A percentile compares a stretch with the other conserved stretches of the same genome.
phyloP scores from a whole-genome alignment of 176 grass and related monocot genomes.

The Oropetium thomaeum region DNA sequence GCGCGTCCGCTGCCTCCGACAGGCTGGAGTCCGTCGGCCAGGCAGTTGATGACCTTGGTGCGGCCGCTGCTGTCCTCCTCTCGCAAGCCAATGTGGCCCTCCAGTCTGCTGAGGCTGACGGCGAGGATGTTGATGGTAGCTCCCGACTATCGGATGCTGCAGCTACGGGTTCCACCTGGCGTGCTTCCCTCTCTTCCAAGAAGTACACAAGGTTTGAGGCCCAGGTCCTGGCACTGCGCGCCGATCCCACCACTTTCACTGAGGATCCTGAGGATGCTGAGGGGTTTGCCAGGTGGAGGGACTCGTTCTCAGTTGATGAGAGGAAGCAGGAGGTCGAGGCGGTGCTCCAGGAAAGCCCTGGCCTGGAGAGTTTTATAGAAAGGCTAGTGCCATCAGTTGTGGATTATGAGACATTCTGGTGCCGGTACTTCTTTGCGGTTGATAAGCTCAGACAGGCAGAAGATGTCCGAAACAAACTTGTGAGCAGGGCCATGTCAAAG shows the following conservation, averaged over 20 bases:
- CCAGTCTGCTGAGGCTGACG: conserved; percentile 41
- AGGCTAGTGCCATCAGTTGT: conserved; percentile 79
- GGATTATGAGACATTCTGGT: conserved; percentile 82
- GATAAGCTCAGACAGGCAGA: conserved; percentile 85
- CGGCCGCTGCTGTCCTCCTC: conserved; percentile 48
- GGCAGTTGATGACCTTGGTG: conserved; percentile 68
- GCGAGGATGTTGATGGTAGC: conserved; percentile 13
- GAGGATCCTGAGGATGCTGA: conserved; percentile 58
- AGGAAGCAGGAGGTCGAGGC: conserved; percentile 61
- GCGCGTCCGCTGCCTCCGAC: conserved; percentile 56
- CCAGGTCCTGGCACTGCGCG: conserved; percentile 66
- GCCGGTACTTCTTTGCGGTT: conserved; percentile 74
- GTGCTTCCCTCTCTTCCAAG: conserved; percentile 39
- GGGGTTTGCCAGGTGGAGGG: conserved; percentile 63
- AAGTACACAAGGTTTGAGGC: conserved; percentile 82
- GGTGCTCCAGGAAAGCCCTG: conserved; percentile 66
- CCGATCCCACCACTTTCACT: conserved; percentile 63
- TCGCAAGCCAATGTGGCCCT: conserved; percentile 76
- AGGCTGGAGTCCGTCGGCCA: conserved; percentile 74
- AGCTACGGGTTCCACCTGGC: conserved; percentile 39
- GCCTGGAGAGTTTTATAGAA: conserved; percentile 83
- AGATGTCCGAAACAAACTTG: conserved; percentile 82
- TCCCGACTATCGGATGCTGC: conserved; percentile 29
- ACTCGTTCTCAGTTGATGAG: conserved; percentile 45
- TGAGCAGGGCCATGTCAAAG: conserved; percentile 65